A percentile compares a stretch with the other conserved stretches of the same genome.
These are phyloP conservation scores for Colletotrichum sp. DNA, from an alignment of 2,329 filamentous ascomycete species.

Conservation along the genomic window DNA sequence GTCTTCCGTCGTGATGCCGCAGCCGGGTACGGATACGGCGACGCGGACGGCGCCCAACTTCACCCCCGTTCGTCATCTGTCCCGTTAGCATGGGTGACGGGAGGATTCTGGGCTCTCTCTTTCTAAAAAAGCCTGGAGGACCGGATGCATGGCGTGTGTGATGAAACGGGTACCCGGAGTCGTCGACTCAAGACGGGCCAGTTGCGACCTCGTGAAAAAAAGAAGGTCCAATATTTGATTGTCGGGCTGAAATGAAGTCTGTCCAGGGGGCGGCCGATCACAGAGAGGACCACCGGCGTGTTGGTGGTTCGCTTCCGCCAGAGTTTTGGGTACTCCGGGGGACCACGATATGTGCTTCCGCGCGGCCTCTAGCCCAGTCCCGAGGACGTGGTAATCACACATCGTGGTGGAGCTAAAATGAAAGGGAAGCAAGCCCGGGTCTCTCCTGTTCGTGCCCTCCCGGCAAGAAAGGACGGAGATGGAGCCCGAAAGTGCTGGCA, in stretches of 20 bases:
- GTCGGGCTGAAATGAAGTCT: background rate
- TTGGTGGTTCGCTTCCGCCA: constrained; percentile 2
- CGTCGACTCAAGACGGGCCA: background rate
- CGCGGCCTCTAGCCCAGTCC: background rate
- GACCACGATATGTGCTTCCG: constrained; percentile 9
- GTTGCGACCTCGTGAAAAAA: background rate
- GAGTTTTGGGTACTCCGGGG: background rate
- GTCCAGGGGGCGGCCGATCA: background rate
- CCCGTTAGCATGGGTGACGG: background rate
- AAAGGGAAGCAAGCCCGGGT: background rate
- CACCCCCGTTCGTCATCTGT: background rate
- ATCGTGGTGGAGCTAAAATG: background rate
- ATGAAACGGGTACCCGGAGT: background rate
- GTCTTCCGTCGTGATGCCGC: background rate
- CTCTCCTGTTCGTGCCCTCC: background rate
- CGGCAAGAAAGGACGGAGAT: background rate
- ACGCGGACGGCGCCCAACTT: background rate
- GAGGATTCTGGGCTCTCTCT: background rate
- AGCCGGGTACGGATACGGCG: background rate
- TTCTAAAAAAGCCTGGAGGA: background rate
- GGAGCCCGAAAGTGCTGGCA: background rate
- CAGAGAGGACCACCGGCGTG: background rate
- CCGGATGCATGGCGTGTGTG: background rate
- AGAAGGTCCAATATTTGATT: background rate
- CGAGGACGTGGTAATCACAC: constrained; percentile 12